Percentiles rank a stretch among this genome's conserved stretches.
Conservation (phyloP, 768 basidiomycete genomes). For the Termitomyces sp. region DNA sequence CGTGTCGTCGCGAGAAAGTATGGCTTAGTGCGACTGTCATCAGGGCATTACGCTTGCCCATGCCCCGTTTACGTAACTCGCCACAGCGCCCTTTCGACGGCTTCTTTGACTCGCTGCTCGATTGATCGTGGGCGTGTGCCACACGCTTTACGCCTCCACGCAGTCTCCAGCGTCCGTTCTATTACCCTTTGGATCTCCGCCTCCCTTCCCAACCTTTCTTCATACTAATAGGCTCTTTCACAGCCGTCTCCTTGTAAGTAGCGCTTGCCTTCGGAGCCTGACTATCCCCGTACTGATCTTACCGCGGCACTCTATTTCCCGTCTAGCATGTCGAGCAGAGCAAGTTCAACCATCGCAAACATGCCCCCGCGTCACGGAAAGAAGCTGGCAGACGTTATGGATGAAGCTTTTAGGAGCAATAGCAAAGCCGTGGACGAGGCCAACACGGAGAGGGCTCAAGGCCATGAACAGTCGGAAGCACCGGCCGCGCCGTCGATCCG, state of each 20-base stretch:
- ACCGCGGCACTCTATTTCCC: neutral
- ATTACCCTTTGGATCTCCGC: neutral
- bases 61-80: constrained; percentile 11
- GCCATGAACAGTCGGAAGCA: constrained; percentile 22
- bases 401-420: constrained; percentile 24
- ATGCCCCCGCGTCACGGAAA: constrained; percentile 24
- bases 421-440: constrained; percentile 15
- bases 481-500: neutral
- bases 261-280: neutral
- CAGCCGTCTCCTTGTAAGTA: neutral
- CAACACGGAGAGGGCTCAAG: constrained; percentile 17
- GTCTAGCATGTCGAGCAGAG: constrained; percentile 25
- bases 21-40: neutral
- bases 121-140: constrained; percentile 17
- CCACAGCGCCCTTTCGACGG: constrained; percentile 5
- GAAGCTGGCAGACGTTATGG: constrained; percentile 25
- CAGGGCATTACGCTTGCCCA: neutral
- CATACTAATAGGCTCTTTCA: neutral
- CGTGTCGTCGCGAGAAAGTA: neutral
- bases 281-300: neutral
- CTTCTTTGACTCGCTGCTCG: neutral
- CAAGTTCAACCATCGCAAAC: constrained; percentile 30
- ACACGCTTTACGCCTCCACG: constrained; percentile 15
- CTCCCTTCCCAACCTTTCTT: neutral
- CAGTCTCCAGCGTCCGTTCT: neutral